Evolutionary conservation across 208 protist genomes (phyloP).

Genomic region (Trypanosoma conorhini): DNA sequence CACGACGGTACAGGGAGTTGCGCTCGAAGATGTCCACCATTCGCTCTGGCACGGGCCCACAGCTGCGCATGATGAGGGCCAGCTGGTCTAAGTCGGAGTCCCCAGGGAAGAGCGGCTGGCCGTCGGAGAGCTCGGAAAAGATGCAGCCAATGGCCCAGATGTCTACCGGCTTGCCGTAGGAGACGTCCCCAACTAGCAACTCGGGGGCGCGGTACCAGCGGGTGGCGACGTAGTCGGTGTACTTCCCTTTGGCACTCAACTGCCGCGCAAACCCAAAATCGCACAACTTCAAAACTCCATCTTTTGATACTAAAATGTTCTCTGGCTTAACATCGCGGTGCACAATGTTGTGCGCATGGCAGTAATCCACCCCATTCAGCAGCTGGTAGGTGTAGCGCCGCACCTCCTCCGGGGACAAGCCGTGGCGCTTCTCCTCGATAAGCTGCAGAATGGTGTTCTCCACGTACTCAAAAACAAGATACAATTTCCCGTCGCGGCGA

Average conservation of each 20-base stretch:
- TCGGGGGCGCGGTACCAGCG: conserved; percentile 99
- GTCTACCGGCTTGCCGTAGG: conserved; percentile 97
- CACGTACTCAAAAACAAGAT: conserved; percentile 92
- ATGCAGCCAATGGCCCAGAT: conserved; percentile 99
- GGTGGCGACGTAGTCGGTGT: conserved; percentile 96
- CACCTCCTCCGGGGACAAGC: too few species aligned
- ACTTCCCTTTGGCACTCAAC: conserved; percentile 87
- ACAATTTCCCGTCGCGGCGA: conserved; percentile 87
- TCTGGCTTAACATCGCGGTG: conserved; percentile 96
- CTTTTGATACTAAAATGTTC: conserved; percentile 92
- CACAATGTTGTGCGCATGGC: conserved; percentile 92
- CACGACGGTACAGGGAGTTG: conserved; percentile 83
- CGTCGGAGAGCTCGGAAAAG: conserved; percentile 95
- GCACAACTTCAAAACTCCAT: conserved; percentile 96
- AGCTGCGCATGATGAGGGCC: conserved; percentile 92
- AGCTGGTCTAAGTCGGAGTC: conserved; percentile 97
- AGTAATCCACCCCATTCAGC: conserved; percentile 97
- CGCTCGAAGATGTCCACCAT: conserved; percentile 84
- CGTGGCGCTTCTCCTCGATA: too few species aligned
- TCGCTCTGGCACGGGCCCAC: conserved; percentile 63
- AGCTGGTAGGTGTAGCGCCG: conserved; percentile 98
- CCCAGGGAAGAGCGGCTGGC: conserved; percentile 96
- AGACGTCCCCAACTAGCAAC: conserved; percentile 96
- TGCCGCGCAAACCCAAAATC: conserved; percentile 98
- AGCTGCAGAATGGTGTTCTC: conserved; percentile 94